These are phyloP conservation scores for Agaricus sinodeliciosus DNA, from an alignment of 768 basidiomycete species.

Conservation along the genomic window DNA sequence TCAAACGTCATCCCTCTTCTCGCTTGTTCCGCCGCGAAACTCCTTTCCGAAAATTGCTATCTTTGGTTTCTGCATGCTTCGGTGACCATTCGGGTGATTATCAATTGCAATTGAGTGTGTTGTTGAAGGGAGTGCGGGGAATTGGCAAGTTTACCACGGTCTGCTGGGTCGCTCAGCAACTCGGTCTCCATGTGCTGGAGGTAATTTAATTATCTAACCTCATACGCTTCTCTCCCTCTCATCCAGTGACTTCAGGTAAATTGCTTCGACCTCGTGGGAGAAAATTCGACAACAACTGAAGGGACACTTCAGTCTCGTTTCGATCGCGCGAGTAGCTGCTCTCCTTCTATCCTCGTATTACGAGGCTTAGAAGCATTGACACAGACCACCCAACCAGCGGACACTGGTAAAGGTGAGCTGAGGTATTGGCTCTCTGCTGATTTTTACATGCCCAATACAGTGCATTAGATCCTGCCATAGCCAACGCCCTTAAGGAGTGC, in stretches of 20 bases:
- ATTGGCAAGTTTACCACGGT: conserved; percentile 73
- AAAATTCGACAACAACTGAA: conserved; percentile 70
- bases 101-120: conserved; percentile 58
- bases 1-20: conserved; percentile 16
- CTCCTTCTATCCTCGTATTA: conserved; percentile 81
- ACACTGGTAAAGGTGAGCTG: conserved; percentile 54
- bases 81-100: conserved; percentile 51
- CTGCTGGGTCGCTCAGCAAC: conserved; percentile 42
- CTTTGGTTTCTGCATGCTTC: conserved; percentile 56
- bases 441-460: background rate
- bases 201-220: conserved; percentile 26
- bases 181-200: conserved; percentile 79
- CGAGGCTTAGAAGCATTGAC: conserved; percentile 76
- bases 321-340: conserved; percentile 68
- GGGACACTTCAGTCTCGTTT: conserved; percentile 65
- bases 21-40: conserved; percentile 25
- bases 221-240: background rate
- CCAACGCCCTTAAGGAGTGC: conserved; percentile 55
- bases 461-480: conserved; percentile 48
- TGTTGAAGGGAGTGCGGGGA: conserved; percentile 77
- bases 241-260: conserved; percentile 50
- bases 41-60: conserved; percentile 40
- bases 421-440: background rate
- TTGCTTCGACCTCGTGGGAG: conserved; percentile 78
- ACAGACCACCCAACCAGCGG: conserved; percentile 56